Base-by-base conservation (phyloP, 1,284 basidiomycete genomes). In the Apiotrichum gracile region DNA sequence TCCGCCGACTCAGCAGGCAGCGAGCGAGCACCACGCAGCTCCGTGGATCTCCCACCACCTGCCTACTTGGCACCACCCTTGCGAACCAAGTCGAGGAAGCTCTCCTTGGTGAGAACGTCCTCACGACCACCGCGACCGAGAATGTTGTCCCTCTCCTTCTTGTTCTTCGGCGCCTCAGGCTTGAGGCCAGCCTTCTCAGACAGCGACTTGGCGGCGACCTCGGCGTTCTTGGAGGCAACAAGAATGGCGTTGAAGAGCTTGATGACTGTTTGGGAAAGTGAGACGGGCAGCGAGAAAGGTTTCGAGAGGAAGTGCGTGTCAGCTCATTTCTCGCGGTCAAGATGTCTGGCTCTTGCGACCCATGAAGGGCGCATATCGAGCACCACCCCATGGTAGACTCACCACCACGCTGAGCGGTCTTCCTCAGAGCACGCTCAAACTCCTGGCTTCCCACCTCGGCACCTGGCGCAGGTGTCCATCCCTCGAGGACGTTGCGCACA, bases 211-310 rank as follows among this genome's bases (percentile, higher is more conserved):
- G 57, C 54, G 5, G 64, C 64, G 8, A 57, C 62, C 58, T 73
- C 72, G 37, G 68, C 61, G 35, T 67, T 67, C 48, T 66, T 65
- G 14, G 74, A 70, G 7, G 71, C 70, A 29, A 69, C 61, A 12
- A 76, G 66, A 51, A 77, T 77, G 9, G 75, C 75, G 57, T 77
- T 77, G 68, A 77, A 77, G 21, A 77, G 70, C 48, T 76, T 76
- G 70, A 77, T 73, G 25, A 77, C 75, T 76, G 56, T 2, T 21
- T 17, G 14, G 9, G 45, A n/a, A 6, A 25, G 45, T 16, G 16
- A 3, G 21, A 31, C 8, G 16, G 13, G 21, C 25, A 35, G 6
- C 2, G 8, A 17, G 34, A 17, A 4, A 8, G 34, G 34, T n/a
- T 3, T 2, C 16, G 3, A 7, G 16, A 35, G 16, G 34, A 14